phyloP scores from a whole-genome alignment of 2,329 filamentous ascomycete genomes.

The Geosmithia putterillii region DNA sequence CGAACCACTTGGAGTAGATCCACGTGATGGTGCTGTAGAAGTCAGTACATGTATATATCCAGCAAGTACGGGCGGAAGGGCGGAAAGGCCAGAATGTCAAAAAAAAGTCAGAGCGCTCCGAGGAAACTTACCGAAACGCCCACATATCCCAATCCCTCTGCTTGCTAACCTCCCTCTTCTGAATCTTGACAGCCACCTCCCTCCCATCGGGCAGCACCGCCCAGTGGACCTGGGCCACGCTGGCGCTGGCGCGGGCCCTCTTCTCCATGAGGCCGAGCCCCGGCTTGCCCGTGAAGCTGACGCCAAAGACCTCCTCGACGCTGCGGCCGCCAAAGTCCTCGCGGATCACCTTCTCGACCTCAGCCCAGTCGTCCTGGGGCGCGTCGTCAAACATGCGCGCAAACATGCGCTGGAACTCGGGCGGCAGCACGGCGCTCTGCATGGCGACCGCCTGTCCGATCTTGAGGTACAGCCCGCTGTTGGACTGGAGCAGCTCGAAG shows the following conservation, averaged over 20 bases:
- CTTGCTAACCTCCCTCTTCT: conserved; percentile 85
- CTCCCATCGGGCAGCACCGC: conserved; percentile 73
- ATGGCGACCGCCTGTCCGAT: conserved; percentile 97
- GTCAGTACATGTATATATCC: conserved; percentile 5
- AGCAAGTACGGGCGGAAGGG: not conserved
- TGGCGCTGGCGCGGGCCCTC: conserved; percentile 61
- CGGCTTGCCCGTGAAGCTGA: conserved; percentile 65
- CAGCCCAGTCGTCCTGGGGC: conserved; percentile 79
- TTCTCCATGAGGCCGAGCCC: conserved; percentile 52
- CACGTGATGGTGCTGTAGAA: conserved; percentile 56
- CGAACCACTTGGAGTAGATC: conserved; percentile 79
- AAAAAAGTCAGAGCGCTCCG: too few species aligned
- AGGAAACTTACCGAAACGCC: conserved; percentile 74
- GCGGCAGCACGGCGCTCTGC: conserved; percentile 88
- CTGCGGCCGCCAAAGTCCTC: conserved; percentile 74
- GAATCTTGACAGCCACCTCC: conserved; percentile 91
- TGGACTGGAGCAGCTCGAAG: conserved; percentile 67
- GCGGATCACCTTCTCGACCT: conserved; percentile 72
- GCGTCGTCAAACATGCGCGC: conserved; percentile 95
- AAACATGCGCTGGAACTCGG: conserved; percentile 96
- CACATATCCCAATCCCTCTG: conserved; percentile 93
- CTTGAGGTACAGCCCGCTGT: conserved; percentile 92
- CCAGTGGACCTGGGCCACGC: conserved; percentile 96
- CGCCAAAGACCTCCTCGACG: conserved; percentile 83
- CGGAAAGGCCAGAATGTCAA: conserved; percentile 4